A percentile compares a stretch with the other conserved stretches of the same genome.
These are phyloP conservation scores for Melampsora larici-populina DNA, from an alignment of 1,284 basidiomycete genomes.

Conservation along the genomic window DNA sequence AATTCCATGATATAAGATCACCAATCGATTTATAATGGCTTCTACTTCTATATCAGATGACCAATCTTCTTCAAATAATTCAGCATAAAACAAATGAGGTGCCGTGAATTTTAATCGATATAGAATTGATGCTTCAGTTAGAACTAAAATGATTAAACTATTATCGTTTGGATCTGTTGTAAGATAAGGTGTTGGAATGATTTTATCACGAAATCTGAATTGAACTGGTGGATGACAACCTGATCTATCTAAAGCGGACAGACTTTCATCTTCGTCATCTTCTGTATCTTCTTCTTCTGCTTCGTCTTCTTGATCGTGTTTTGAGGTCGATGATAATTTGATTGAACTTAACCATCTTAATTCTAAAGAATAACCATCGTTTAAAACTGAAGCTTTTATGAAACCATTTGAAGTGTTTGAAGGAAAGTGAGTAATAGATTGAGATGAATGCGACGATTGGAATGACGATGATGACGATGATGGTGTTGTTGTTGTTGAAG, in stretches of 20 bases:
- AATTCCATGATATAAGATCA: conserved; percentile 35
- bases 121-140: conserved; percentile 31
- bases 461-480: not conserved
- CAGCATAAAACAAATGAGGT: conserved; percentile 33
- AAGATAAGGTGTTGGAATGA: conserved; percentile 39
- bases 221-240: conserved; percentile 28
- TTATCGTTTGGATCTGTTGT: conserved; percentile 1
- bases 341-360: conserved; percentile 24
- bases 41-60: conserved; percentile 27
- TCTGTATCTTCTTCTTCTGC: not conserved
- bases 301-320: not conserved
- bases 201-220: conserved; percentile 27
- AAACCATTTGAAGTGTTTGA: conserved; percentile 3
- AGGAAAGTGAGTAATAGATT: conserved; percentile 35
- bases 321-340: conserved; percentile 6
- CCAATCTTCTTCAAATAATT: conserved; percentile 42
- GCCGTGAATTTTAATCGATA: conserved; percentile 34
- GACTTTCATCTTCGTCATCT: not conserved
- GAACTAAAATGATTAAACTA: conserved; percentile 28
- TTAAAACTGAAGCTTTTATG: conserved; percentile 27
- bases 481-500: not conserved
- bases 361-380: conserved; percentile 31
- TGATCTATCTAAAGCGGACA: conserved; percentile 6
- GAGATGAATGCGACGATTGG: conserved; percentile 36
- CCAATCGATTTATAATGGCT: conserved; percentile 28